Conservation (phyloP, 176 grass and related monocot genomes). For the Saccharum officinarum region DNA sequence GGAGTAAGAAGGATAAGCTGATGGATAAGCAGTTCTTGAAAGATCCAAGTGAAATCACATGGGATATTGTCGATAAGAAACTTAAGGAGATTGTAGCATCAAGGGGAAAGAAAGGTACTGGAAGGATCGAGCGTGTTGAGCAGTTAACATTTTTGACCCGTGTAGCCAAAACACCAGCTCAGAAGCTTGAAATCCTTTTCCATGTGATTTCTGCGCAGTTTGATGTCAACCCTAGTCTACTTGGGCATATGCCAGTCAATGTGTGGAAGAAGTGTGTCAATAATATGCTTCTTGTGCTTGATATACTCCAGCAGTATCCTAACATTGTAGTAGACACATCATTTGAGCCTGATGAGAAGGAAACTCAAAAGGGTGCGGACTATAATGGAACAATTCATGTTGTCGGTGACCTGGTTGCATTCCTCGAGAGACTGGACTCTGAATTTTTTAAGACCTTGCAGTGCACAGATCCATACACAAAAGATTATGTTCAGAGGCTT, state of each 20-base stretch:
- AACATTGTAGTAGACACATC: constrained; percentile 88
- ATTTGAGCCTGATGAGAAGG: constrained; percentile 70
- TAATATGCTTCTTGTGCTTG: constrained; percentile 88
- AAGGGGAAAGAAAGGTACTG: constrained; percentile 92
- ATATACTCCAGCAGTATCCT: constrained; percentile 88
- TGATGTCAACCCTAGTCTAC: constrained; percentile 94
- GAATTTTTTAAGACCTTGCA: constrained; percentile 94
- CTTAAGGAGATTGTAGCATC: constrained; percentile 87
- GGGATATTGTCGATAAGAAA: constrained; percentile 92
- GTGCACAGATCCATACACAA: constrained; percentile 81
- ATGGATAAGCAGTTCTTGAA: constrained; percentile 91
- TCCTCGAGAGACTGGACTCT: constrained; percentile 85
- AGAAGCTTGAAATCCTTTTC: constrained; percentile 92
- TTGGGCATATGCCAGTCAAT: constrained; percentile 91
- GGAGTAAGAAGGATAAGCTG: constrained; percentile 70
- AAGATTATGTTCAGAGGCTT: constrained; percentile 93
- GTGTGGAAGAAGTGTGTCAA: constrained; percentile 93
- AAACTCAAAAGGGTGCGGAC: constrained; percentile 80
- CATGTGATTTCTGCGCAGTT: constrained; percentile 93
- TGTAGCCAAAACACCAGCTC: constrained; percentile 93
- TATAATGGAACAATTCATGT: constrained; percentile 71
- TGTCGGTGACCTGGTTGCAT: constrained; percentile 82
- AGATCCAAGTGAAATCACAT: constrained; percentile 92
- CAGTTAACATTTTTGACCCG: constrained; percentile 87
- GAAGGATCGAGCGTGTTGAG: constrained; percentile 92